Percentiles rank a stretch among this genome's conserved stretches.
Conservation (phyloP, 306 rosid species). For the Quercus parvula region DNA sequence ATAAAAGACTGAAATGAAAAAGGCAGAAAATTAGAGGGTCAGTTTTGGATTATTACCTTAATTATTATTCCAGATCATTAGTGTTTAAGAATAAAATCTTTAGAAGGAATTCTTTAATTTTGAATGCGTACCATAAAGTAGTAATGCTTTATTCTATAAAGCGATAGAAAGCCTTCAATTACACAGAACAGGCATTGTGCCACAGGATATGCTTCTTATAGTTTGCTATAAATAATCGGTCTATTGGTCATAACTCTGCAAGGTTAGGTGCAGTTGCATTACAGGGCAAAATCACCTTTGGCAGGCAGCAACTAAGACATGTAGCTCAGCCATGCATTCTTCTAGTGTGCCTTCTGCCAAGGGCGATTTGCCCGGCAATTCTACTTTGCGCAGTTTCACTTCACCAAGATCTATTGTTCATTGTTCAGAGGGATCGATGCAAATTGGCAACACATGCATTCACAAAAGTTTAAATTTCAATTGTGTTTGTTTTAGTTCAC, state of each 20-base stretch:
- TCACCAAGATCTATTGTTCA: conserved; percentile 5
- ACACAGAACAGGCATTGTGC: conserved; percentile 37
- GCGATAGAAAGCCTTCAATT: conserved; percentile 12
- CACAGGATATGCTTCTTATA: conserved; percentile 41
- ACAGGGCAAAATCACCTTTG: conserved; percentile 63
- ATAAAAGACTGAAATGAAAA: too few species aligned
- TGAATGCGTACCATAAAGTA: neutral
- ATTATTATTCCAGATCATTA: too few species aligned
- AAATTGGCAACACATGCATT: neutral
- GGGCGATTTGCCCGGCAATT: conserved; percentile 73
- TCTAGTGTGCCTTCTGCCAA: conserved; percentile 42
- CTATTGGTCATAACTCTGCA: neutral
- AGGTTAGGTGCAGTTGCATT: conserved; percentile 39
- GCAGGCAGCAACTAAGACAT: conserved; percentile 42
- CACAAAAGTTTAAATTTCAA: too few species aligned
- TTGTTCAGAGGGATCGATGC: neutral
- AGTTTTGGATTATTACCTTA: too few species aligned
- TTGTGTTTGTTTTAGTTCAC: neutral
- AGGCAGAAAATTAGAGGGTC: too few species aligned
- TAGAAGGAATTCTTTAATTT: neutral
- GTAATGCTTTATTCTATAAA: conserved; percentile 33
- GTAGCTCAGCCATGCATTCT: conserved; percentile 1
- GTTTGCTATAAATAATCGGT: conserved; percentile 8
- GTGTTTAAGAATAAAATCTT: neutral
- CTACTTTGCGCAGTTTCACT: neutral